phyloP scores from a whole-genome alignment of 495 filamentous ascomycete genomes.

The Parathielavia appendiculata region DNA sequence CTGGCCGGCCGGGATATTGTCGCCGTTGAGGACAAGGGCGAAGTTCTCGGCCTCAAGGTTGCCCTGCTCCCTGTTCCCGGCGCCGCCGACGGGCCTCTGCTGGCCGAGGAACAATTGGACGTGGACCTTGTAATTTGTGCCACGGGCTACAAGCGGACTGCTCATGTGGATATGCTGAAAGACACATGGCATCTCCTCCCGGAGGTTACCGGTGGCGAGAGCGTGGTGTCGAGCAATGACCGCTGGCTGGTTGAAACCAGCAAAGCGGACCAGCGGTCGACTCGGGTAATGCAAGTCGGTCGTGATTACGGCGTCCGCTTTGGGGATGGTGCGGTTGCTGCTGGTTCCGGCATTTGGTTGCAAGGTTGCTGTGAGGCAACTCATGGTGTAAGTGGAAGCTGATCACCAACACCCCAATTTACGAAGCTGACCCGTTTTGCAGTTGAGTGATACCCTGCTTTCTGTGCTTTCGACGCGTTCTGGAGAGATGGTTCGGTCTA shows the following conservation, averaged over 20 bases:
- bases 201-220: conserved; percentile 25
- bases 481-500: conserved; percentile 68
- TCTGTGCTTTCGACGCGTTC: conserved; percentile 67
- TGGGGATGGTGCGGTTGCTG: conserved; percentile 58
- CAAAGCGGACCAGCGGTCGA: conserved; percentile 11
- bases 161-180: conserved; percentile 71
- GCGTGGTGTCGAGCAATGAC: conserved; percentile 18
- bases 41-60: conserved; percentile 37
- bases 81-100: conserved; percentile 28
- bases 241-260: conserved; percentile 32
- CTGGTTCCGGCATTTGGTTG: conserved; percentile 75
- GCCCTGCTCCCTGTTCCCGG: conserved; percentile 37
- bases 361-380: conserved; percentile 92
- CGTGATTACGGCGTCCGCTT: conserved; percentile 75
- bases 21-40: conserved; percentile 47
- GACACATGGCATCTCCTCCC: conserved; percentile 59
- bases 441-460: conserved; percentile 71
- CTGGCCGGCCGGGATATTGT: conserved; percentile 59
- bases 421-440: conserved; percentile 9
- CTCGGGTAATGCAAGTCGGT: conserved; percentile 30
- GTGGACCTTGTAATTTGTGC: conserved; percentile 79
- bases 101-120: conserved; percentile 54
- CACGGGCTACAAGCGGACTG: conserved; percentile 77
- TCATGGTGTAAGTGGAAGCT: conserved; percentile 71
- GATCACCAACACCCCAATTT: not conserved